phyloP scores from a whole-genome alignment of 2,329 filamentous ascomycete genomes.

The Diaporthe ampelina region DNA sequence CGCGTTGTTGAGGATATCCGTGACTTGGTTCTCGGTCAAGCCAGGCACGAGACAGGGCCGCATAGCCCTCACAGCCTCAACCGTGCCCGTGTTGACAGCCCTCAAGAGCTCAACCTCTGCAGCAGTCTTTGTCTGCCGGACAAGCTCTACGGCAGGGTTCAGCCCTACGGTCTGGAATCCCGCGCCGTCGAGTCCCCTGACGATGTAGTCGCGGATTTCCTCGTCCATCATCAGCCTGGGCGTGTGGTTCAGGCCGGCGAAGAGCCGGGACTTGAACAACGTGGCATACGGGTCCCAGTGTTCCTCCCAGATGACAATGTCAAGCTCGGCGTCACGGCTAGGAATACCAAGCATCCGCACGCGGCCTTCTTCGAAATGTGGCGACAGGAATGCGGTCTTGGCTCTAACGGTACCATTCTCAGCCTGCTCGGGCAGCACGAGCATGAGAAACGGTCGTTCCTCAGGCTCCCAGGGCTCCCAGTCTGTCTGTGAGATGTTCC shows the following conservation, averaged over 20 bases:
- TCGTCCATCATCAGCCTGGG: constrained; percentile 73
- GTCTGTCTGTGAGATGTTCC: constrained; percentile 70
- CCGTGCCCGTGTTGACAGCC: constrained; percentile 75
- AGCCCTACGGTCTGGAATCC: constrained; percentile 71
- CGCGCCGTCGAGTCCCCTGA: constrained; percentile 64
- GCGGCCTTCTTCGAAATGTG: constrained; percentile 72
- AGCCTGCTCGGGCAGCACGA: constrained; percentile 63
- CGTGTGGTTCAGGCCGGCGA: constrained; percentile 45
- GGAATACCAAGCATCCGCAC: constrained; percentile 72
- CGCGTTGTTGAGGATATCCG: constrained; percentile 67
- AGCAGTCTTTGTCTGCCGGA: constrained; percentile 70
- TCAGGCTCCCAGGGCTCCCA: constrained; percentile 78
- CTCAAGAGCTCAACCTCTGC: constrained; percentile 70
- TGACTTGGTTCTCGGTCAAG: constrained; percentile 71
- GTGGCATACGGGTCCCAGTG: constrained; percentile 75
- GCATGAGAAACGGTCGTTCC: constrained; percentile 74
- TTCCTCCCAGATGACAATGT: constrained; percentile 73
- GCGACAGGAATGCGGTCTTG: constrained; percentile 70
- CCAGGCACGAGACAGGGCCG: constrained; percentile 66
- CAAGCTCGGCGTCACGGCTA: constrained; percentile 60
- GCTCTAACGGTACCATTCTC: constrained; percentile 58
- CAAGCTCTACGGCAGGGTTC: constrained; percentile 66
- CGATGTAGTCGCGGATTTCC: constrained; percentile 75
- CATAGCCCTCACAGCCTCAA: constrained; percentile 72
- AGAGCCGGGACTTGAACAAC: constrained; percentile 60